A percentile compares a stretch with the other conserved stretches of the same genome.
phyloP scores from a whole-genome alignment of 2,329 filamentous ascomycete genomes.

The Exophiala aquamarina region DNA sequence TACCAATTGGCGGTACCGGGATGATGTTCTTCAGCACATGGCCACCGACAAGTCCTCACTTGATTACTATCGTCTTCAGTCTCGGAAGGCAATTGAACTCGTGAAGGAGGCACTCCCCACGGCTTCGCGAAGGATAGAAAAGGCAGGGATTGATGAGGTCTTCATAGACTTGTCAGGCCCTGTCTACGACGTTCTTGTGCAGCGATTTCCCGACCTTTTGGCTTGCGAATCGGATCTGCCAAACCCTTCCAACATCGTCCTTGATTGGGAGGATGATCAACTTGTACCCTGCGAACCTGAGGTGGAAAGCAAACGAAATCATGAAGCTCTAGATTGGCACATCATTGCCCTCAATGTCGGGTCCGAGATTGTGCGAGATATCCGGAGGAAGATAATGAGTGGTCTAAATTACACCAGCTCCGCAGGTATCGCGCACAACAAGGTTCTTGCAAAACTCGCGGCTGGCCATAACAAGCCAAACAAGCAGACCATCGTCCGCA shows the following conservation, averaged over 20 bases:
- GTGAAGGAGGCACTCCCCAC: conserved; percentile 72
- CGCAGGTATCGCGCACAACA: conserved; percentile 82
- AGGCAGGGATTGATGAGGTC: conserved; percentile 91
- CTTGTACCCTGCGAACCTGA: conserved; percentile 49
- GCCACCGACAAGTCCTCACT: conserved; percentile 87
- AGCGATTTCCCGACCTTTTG: conserved; percentile 74
- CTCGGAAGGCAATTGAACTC: conserved; percentile 72
- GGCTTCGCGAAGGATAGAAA: conserved; percentile 72
- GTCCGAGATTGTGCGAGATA: conserved; percentile 77
- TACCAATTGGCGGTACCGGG: conserved; percentile 82
- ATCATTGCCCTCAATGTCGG: conserved; percentile 82
- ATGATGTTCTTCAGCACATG: conserved; percentile 75
- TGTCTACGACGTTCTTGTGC: conserved; percentile 70
- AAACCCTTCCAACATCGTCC: conserved; percentile 66
- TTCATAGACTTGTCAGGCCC: conserved; percentile 88
- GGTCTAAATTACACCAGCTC: conserved; percentile 85
- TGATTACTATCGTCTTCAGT: conserved; percentile 84
- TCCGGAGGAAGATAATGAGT: conserved; percentile 67
- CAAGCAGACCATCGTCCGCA: conserved; percentile 86
- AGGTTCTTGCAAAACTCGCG: conserved; percentile 89
- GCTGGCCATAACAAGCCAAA: conserved; percentile 90
- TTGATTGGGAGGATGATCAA: conserved; percentile 82
- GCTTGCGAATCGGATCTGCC: conserved; percentile 73
- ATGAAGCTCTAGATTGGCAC: conserved; percentile 89
- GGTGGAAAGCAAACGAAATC: conserved; percentile 62